Base-by-base conservation (phyloP, 805 yeast genomes). In the Naumovozyma baii region DNA sequence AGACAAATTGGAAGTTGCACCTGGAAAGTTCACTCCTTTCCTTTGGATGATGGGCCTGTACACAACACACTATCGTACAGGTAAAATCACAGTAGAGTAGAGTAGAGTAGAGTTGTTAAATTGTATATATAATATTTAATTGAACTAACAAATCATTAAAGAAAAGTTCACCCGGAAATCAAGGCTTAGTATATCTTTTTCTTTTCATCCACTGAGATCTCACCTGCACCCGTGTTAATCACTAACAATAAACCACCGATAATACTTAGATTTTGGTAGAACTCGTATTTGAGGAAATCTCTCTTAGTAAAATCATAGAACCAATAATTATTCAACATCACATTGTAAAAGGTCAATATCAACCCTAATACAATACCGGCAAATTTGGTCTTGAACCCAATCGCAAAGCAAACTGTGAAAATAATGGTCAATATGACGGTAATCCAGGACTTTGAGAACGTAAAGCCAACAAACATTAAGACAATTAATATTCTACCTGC, bases 181-280 rank as follows among this genome's bases (percentile, higher is more conserved):
- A n/a, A n/a, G 31, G 16, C 25, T 37, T 39, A 86, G 60, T 83
- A 85, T 43, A 84, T 79, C 71, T 90, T 90, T 70, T 90, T 88
- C 80, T 92, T 90, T 62, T 87, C 96, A 57, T 90, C 98, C 42
- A 90, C 67, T 19, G 95, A 83, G 48, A 90, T 71, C 52, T 83
- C 88, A 37, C 98, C 98, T 22, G 97, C 97, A 46, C 98, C 98
- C 3, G 95, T 85, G 65, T 83, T 86, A 43, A 85, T 95, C 45
- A 92, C 84, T 49, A 92, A 68, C 45, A 90, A 66, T 46, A 90
- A 74, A 1, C 97, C 98, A 42, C 98, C 98, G 37, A 90, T 88
- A 59, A 90, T 90, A 42, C 94, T 82, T 58, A 90, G 70, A 31
- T 95, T 86, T 68, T 92, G 98, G 73, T 83, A 90, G 62, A 83